Conservation (phyloP, 306 rosid species). For the Lithocarpus polystachyus region DNA sequence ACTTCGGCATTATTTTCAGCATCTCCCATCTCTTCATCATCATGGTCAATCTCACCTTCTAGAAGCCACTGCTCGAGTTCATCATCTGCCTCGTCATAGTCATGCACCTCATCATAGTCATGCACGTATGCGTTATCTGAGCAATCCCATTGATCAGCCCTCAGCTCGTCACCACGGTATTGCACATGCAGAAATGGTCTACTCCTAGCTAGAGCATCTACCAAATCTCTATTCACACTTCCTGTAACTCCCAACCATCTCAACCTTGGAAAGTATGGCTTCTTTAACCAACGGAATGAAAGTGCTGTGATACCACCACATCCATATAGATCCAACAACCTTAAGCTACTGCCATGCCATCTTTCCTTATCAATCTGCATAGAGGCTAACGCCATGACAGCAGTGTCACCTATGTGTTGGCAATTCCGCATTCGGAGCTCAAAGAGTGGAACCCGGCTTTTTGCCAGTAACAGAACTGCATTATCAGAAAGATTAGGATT, state of each 20-base stretch:
- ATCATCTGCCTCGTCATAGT: conserved; percentile 26
- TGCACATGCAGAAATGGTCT: conserved; percentile 84
- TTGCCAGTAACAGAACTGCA: conserved; percentile 63
- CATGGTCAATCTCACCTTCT: conserved; percentile 53
- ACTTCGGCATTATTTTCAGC: conserved; percentile 49
- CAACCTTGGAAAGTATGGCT: conserved; percentile 89
- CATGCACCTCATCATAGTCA: conserved; percentile 58
- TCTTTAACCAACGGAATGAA: conserved; percentile 85
- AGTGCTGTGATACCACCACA: conserved; percentile 85
- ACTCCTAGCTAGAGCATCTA: conserved; percentile 80
- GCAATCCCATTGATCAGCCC: conserved; percentile 57
- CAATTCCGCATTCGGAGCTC: conserved; percentile 84
- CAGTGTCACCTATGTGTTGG: conserved; percentile 76
- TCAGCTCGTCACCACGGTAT: conserved; percentile 83
- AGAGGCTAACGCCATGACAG: conserved; percentile 88
- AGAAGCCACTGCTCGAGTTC: conserved; percentile 85
- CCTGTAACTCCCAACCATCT: conserved; percentile 92
- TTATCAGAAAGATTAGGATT: conserved; percentile 79
- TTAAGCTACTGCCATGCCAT: conserved; percentile 70
- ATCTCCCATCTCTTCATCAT: conserved; percentile 68
- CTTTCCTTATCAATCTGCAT: conserved; percentile 72
- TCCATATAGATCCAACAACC: conserved; percentile 74
- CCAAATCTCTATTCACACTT: conserved; percentile 67
- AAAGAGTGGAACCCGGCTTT: conserved; percentile 51
- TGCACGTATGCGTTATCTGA: conserved; percentile 49